These are phyloP conservation scores for Kodamaea derodonti DNA, from an alignment of 1,139 yeast species.

Conservation along the genomic window DNA sequence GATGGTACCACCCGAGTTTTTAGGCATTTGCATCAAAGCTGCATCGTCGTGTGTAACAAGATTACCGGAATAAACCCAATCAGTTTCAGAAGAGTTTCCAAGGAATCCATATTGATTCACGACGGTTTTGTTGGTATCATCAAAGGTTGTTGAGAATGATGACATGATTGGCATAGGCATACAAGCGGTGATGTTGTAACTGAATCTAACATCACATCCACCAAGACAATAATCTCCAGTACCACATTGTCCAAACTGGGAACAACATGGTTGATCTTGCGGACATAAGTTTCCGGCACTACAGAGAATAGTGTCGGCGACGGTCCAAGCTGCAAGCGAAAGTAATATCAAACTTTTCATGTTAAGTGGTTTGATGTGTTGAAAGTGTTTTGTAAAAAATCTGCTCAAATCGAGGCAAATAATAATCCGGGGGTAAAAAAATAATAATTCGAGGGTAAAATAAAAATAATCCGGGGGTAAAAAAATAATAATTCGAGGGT, in stretches of 20 bases:
- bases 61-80: slow-evolving; percentile 76
- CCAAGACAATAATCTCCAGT: slow-evolving; percentile 76
- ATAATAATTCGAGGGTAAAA: too few species aligned
- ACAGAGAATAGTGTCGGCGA: slow-evolving; percentile 34
- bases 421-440: too few species aligned
- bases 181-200: slow-evolving; percentile 61
- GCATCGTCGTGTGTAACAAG: slow-evolving; percentile 53
- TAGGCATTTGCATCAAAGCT: slow-evolving; percentile 72
- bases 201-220: slow-evolving; percentile 71
- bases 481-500: too few species aligned
- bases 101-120: slow-evolving; percentile 45
- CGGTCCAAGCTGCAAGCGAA: slow-evolving; percentile 3
- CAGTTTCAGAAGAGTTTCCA: slow-evolving; percentile 65
- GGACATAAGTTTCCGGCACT: slow-evolving; percentile 58
- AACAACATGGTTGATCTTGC: slow-evolving; percentile 70
- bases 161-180: slow-evolving; percentile 56
- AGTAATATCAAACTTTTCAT: neutral
- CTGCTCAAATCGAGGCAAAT: too few species aligned
- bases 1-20: slow-evolving; percentile 74
- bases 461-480: too few species aligned
- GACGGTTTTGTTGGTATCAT: slow-evolving; percentile 23
- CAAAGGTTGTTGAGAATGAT: slow-evolving; percentile 33
- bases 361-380: too few species aligned
- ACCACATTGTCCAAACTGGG: slow-evolving; percentile 83
- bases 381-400: too few species aligned